Evolutionary conservation across 1,139 yeast species (phyloP), one percentile per base, ranked within the genome.

Genomic region (Kodamaea anthophila): DNA sequence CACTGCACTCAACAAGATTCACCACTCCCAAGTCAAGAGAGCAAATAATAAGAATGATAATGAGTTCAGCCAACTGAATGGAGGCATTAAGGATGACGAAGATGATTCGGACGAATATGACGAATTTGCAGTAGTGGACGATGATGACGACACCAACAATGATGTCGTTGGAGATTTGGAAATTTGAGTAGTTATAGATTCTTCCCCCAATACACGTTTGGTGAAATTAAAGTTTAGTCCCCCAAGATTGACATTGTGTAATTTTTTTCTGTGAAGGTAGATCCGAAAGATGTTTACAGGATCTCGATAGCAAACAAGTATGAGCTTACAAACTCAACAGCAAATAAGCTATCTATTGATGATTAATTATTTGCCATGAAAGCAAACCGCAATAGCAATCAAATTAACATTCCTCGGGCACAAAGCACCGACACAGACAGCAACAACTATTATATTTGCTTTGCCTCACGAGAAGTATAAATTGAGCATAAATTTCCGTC

Each of bases 1-100:
- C 34, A 61, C 61, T 4, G 73, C 70, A 2, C 58, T 66, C 31
- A 65, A 65, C 37, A 59, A 62, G 37, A 49, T 59, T 8, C 70
- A 66, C 42, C 60, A 58, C 38, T 54, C 63, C 2, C 49, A 44
- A 41, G 45, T 60, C n/a, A 45, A 36, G 27, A n/a, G n/a, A n/a
- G 34, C 39, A 15, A 37, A 33, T 27, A 24, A 19, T 5, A 18
- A 25, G 15, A 30, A 24, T 10, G 26, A 34, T 21, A 48, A 40
- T 25, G 48, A 41, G 6, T 40, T 36, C 13, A 51, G 42, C 15
- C 53, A 24, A 20, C 30, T 36, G n/a, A 23, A 24, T 11, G 32
- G 37, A 20, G 48, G 45, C 9, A 51, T 42, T 18, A 56, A 47
- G 15, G 52, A 45, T 12, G 51, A 41, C 6, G 47, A 44, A 8